Conservation (phyloP, 768 basidiomycete species). For the Rhodotorula kratochvilovae region DNA sequence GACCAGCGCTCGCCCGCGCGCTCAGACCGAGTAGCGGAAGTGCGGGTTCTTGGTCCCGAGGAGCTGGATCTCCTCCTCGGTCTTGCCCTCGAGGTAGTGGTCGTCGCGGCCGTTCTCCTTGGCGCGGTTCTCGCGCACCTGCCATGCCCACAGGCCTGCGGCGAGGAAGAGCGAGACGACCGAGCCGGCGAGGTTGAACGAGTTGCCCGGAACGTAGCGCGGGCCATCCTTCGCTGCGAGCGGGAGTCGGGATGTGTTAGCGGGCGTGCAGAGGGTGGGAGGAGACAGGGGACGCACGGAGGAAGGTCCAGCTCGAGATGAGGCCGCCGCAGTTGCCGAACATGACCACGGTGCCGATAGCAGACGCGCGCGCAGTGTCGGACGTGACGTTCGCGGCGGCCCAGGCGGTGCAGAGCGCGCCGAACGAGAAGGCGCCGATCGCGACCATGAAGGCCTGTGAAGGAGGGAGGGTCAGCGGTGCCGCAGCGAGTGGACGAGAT, state of each 20-base stretch:
- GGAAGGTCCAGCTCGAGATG: constrained; percentile 39
- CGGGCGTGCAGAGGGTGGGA: too few species aligned
- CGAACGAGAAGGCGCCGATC: constrained; percentile 33
- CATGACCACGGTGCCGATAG: constrained; percentile 38
- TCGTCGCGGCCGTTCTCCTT: constrained; percentile 40
- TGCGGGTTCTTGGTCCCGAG: constrained; percentile 35
- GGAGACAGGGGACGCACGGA: background rate
- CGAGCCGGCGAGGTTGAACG: constrained; percentile 21
- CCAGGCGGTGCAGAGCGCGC: constrained; percentile 33
- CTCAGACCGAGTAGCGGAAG: constrained; percentile 23
- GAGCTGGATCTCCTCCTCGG: constrained; percentile 32
- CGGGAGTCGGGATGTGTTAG: background rate
- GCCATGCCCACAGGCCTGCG: constrained; percentile 18
- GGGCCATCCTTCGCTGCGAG: constrained; percentile 7
- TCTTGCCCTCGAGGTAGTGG: constrained; percentile 39
- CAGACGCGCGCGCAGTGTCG: constrained; percentile 34
- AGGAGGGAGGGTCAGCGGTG: background rate
- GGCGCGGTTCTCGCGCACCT: constrained; percentile 38
- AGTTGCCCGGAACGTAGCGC: constrained; percentile 31
- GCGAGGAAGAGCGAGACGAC: constrained; percentile 25
- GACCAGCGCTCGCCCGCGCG: too few species aligned
- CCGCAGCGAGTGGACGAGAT: background rate
- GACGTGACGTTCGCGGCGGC: constrained; percentile 36
- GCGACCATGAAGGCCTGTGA: constrained; percentile 21
- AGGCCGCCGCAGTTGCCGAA: constrained; percentile 40